A percentile compares a stretch with the other conserved stretches of the same genome.
Evolutionary conservation across 73 alveolate genomes (phyloP).

Genomic region (Paramecium primaurelia): DNA sequence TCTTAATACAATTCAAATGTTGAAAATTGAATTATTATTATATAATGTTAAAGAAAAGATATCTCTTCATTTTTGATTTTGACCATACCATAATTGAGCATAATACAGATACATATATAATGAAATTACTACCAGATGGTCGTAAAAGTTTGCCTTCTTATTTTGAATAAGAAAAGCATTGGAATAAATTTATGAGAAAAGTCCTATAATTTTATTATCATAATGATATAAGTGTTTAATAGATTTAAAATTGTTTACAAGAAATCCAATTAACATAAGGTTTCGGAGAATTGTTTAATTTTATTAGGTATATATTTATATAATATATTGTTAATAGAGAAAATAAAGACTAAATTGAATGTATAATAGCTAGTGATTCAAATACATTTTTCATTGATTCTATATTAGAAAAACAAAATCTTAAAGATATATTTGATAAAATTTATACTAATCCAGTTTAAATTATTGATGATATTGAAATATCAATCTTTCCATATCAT

Average conservation of each 20-base stretch:
- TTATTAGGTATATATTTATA: neutral
- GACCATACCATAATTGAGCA: constrained; percentile 52
- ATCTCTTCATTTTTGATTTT: constrained; percentile 45
- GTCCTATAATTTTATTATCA: constrained; percentile 4
- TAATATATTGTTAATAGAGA: neutral
- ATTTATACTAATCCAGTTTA: constrained; percentile 48
- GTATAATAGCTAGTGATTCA: constrained; percentile 35
- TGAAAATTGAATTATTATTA: neutral
- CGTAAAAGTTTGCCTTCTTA: constrained; percentile 41
- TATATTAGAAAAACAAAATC: constrained; percentile 16
- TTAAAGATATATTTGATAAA: constrained; percentile 14
- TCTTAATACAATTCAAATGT: constrained; percentile 1
- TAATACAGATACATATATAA: constrained; percentile 52
- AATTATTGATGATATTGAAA: neutral
- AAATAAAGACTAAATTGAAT: constrained; percentile 3
- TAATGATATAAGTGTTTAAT: neutral
- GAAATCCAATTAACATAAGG: constrained; percentile 25
- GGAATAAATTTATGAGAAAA: constrained; percentile 54
- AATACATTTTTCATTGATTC: constrained; percentile 53
- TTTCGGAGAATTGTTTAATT: neutral
- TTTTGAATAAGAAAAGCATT: constrained; percentile 12
- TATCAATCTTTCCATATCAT: constrained; percentile 20
- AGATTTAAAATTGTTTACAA: neutral
- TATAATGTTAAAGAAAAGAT: constrained; percentile 20
- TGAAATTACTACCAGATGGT: constrained; percentile 51